Evolutionary conservation across 2,329 filamentous ascomycete species (phyloP).

Genomic region (Epichloe brachyelytri): DNA sequence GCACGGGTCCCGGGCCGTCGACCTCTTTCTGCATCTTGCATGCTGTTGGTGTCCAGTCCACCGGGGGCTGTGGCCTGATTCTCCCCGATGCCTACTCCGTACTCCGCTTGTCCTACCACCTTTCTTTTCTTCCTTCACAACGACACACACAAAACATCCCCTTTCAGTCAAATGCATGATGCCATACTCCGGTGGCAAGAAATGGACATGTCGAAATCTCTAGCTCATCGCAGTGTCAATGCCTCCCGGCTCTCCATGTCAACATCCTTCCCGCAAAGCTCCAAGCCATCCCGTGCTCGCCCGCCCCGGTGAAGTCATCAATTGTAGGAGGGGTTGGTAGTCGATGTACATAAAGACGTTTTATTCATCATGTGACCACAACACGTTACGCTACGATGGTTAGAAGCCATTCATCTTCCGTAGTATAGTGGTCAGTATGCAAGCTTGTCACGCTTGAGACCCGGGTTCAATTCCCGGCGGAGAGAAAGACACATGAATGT

Average conservation of each 20-base stretch:
- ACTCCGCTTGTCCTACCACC: no score
- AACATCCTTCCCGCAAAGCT: background rate
- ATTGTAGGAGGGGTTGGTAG: no score
- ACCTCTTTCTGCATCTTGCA: background rate
- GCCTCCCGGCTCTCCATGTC: background rate
- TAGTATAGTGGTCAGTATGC: background rate
- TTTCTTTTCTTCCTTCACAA: no score
- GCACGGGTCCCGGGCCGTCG: no score
- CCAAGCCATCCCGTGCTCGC: background rate
- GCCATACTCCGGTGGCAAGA: no score
- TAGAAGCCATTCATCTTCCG: background rate
- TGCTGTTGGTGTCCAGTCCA: background rate
- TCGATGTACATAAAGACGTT: no score
- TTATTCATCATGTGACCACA: no score
- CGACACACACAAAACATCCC: no score
- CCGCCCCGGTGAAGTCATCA: background rate
- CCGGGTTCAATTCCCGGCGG: conserved; percentile 1
- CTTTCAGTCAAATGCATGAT: no score
- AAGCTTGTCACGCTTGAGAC: conserved; percentile 4
- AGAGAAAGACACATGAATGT: background rate
- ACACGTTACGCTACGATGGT: no score
- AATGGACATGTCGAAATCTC: no score
- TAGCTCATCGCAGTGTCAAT: background rate
- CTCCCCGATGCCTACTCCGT: background rate
- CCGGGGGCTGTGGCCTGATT: background rate